A percentile compares a stretch with the other conserved stretches of the same genome.
Conservation (phyloP, 768 basidiomycete species). For the Hericium coralloides region DNA sequence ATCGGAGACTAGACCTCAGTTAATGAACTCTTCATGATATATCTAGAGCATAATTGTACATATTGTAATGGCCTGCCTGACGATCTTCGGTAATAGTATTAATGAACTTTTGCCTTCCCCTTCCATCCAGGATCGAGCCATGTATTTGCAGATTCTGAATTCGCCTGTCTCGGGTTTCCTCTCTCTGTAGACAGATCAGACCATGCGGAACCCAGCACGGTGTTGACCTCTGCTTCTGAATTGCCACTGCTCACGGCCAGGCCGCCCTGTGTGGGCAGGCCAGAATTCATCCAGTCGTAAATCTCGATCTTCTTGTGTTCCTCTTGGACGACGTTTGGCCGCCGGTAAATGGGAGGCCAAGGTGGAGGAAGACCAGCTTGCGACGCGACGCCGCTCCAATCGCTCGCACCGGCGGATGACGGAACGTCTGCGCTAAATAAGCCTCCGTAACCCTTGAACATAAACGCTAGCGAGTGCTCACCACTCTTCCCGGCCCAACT, state of each 20-base stretch:
- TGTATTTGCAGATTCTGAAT: not conserved
- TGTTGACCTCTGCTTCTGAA: no score
- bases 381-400: not conserved
- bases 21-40: no score
- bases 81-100: no score
- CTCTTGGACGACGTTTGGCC: not conserved
- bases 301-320: not conserved
- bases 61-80: no score
- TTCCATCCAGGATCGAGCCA: not conserved
- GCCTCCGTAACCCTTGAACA: no score
- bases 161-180: not conserved
- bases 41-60: no score
- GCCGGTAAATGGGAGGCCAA: not conserved
- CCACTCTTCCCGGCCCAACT: slow-evolving; percentile 10
- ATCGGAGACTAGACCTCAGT: not conserved
- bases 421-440: not conserved
- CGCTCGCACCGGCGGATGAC: not conserved
- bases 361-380: not conserved
- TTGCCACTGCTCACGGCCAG: no score
- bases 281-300: not conserved
- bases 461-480: not conserved
- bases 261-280: no score
- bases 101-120: not conserved
- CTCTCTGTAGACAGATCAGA: no score
- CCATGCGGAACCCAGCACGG: no score